A percentile compares a stretch with the other conserved stretches of the same genome.
Evolutionary conservation across 257 asterid genomes (phyloP).

Genomic region (Rhazya stricta): DNA sequence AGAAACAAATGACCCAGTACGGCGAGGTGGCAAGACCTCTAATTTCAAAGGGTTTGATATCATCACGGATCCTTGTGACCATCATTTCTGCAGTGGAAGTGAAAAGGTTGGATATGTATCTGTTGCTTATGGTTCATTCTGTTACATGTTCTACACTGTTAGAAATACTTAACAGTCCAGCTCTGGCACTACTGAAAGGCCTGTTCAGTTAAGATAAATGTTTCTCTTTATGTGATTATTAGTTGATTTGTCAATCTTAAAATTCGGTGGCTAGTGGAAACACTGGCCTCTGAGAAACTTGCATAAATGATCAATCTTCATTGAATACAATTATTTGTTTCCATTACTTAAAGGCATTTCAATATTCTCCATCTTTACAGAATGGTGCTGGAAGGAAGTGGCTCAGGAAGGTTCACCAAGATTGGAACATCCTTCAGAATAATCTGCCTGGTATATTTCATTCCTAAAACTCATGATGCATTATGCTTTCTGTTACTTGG

Average conservation of each 20-base stretch:
- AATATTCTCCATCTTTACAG: conserved; percentile 37
- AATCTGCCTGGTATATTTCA: conserved; percentile 75
- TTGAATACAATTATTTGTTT: neutral
- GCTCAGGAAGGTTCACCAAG: conserved; percentile 94
- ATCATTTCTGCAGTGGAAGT: conserved; percentile 56
- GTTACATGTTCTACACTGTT: neutral
- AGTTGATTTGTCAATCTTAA: neutral
- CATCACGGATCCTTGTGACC: conserved; percentile 72
- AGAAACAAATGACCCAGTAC: conserved; percentile 31
- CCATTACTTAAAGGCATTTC: neutral
- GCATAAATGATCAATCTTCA: neutral
- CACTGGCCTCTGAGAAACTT: neutral
- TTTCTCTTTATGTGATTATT: neutral
- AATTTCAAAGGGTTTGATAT: conserved; percentile 82
- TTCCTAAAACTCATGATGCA: conserved; percentile 7
- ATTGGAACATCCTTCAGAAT: conserved; percentile 94
- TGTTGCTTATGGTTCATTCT: neutral
- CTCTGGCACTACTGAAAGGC: neutral
- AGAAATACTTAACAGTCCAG: neutral
- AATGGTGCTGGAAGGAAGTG: conserved; percentile 80
- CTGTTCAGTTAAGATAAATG: neutral
- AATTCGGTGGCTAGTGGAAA: neutral
- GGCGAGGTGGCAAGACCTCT: conserved; percentile 31
- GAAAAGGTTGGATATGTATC: conserved; percentile 56
- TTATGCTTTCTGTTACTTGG: conserved; percentile 15